A percentile compares a stretch with the other conserved stretches of the same genome.
These are phyloP conservation scores for Trichoderma asperelloides DNA, from an alignment of 495 filamentous ascomycete genomes.

Conservation along the genomic window DNA sequence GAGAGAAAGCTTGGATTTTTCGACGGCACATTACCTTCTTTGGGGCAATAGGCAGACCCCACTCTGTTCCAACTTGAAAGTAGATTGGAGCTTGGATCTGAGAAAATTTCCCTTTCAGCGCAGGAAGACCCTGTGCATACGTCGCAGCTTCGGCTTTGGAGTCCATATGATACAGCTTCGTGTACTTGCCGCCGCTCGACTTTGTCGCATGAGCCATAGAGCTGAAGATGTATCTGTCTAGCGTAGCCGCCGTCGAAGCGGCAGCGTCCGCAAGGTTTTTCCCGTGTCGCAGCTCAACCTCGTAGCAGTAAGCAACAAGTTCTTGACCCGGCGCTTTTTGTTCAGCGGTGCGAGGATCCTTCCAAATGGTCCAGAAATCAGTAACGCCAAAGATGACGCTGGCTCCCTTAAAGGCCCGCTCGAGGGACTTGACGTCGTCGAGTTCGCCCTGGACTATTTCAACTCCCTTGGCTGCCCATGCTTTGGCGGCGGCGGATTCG, in stretches of 20 bases:
- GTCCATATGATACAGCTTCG: conserved; percentile 9
- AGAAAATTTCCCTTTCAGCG: background rate
- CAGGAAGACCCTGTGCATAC: background rate
- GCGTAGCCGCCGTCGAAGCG: conserved; percentile 18
- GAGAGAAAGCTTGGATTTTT: background rate
- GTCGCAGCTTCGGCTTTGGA: conserved; percentile 2
- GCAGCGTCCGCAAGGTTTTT: conserved; percentile 47
- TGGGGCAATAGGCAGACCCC: background rate
- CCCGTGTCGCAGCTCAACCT: conserved; percentile 41
- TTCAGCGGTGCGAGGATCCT: conserved; percentile 20
- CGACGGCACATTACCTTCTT: too few species aligned
- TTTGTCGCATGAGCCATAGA: background rate
- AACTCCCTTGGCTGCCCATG: conserved; percentile 28
- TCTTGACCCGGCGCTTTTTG: conserved; percentile 11
- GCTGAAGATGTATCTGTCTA: background rate
- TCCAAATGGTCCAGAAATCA: conserved; percentile 36
- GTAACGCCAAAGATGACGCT: conserved; percentile 43
- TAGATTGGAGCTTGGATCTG: conserved; percentile 8
- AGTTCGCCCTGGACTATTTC: conserved; percentile 38
- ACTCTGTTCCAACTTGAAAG: background rate
- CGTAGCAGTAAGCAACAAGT: conserved; percentile 20
- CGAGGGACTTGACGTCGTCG: conserved; percentile 29
- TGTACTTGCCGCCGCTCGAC: background rate
- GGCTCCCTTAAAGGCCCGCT: conserved; percentile 33
- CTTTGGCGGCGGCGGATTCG: conserved; percentile 26